Evolutionary conservation across 768 basidiomycete genomes (phyloP), one percentile per base, ranked within the genome.

Genomic region (Candolleomyces aberdarensis): DNA sequence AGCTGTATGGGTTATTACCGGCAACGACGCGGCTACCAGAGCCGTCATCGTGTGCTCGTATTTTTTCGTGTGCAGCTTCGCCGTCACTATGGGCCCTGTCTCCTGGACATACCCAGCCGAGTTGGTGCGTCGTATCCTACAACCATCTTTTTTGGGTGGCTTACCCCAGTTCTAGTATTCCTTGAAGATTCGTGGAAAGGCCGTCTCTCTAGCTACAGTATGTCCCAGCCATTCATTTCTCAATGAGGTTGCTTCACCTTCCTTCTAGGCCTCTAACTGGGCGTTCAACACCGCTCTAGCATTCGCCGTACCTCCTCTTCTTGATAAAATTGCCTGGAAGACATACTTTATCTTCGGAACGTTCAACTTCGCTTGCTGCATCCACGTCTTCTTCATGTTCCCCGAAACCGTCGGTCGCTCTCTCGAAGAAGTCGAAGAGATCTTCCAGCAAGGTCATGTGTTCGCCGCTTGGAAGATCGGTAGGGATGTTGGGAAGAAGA

Each of bases 31-130:
- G 0, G 82, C 82, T 31, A 90, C 89, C 0, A 87, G 82, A 66
- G 88, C 81, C 8, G 81, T 92, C 70, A 91, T 92, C 63, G 87
- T 89, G 9, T 89, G 84, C 74, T 88, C 87, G 13, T 92, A 91
- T 73, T 74, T 91, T 63, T 92, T 84, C 64, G 89, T 92, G 49
- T 58, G 19, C 56, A 76, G 80, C 63, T 90, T 88, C 68, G 87
- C 88, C 14, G 80, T 88, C 65, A 87, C 86, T 31, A 85, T 90
- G 81, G 89, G 89, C n/a, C 88, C 89, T 7, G 85, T 85, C 1
- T 85, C 84, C n/a, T 85, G 84, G 84, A 85, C 84, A 11, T 91
- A 91, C 67, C 86, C 87, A 19, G 86, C 87, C 8, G 87, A 89
- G 66, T 77, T 88, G 62, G 78, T 79, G 62, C 20, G 72, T 29